Percentiles rank a stretch among this genome's conserved stretches.
phyloP scores from a whole-genome alignment of 257 asterid genomes.

The Cordia subcordata region DNA sequence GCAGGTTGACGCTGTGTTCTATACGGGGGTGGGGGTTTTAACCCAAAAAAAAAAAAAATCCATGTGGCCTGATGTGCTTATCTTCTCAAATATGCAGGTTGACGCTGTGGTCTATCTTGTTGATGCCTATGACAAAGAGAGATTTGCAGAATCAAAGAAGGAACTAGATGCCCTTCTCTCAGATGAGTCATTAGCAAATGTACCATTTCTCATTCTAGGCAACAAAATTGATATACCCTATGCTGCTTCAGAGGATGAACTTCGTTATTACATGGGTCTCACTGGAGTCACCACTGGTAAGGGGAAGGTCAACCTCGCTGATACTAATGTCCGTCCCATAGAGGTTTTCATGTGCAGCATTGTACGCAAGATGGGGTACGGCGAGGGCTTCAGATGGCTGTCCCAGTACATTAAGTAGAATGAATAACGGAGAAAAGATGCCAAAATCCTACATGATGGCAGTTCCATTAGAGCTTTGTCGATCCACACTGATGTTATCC shows the following conservation, averaged over 20 bases:
- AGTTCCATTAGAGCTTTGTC: too few relatives aligned
- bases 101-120: slow-evolving; percentile 44
- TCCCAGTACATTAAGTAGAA: slow-evolving; percentile 37
- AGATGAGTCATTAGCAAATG: slow-evolving; percentile 32
- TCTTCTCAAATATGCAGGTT: slow-evolving; percentile 22
- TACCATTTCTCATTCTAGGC: slow-evolving; percentile 43
- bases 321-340: slow-evolving; percentile 24
- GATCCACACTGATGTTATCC: too few relatives aligned
- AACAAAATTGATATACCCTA: slow-evolving; percentile 41
- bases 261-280: slow-evolving; percentile 33
- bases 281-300: slow-evolving; percentile 42
- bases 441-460: too few relatives aligned
- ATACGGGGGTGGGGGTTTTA: too few relatives aligned
- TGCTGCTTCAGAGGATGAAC: slow-evolving; percentile 49
- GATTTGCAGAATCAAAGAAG: slow-evolving; percentile 41
- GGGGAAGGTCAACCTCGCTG: slow-evolving; percentile 23
- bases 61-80: not conserved
- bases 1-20: too few relatives aligned
- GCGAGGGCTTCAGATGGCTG: slow-evolving; percentile 51
- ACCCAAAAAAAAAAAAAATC: too few relatives aligned
- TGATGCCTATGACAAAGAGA: slow-evolving; percentile 39
- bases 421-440: not conserved
- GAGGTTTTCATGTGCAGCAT: slow-evolving; percentile 58
- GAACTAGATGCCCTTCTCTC: slow-evolving; percentile 45
- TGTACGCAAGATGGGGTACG: slow-evolving; percentile 55